These are phyloP conservation scores for Ophiostoma piceae DNA, from an alignment of 2,329 filamentous ascomycete genomes.

Conservation along the genomic window DNA sequence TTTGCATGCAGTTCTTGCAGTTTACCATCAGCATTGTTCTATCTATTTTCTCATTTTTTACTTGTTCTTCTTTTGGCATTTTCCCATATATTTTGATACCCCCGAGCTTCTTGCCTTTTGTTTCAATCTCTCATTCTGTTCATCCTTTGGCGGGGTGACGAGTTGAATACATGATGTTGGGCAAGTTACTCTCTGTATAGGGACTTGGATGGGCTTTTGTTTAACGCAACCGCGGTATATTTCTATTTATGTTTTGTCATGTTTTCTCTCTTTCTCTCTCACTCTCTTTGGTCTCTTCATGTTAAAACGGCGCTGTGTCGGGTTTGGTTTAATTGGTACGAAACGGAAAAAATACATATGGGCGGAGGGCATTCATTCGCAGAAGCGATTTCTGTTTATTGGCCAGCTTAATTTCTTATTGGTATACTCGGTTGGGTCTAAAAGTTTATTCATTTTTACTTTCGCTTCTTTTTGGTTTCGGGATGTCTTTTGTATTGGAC, in stretches of 20 bases:
- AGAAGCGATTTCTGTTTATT: background rate
- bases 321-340: background rate
- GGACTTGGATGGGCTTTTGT: conserved; percentile 9
- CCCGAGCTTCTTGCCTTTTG: conserved; percentile 2
- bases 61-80: background rate
- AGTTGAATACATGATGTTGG: background rate
- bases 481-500: background rate
- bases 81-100: conserved; percentile 16
- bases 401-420: background rate
- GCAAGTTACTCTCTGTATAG: conserved; percentile 1
- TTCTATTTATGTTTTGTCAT: background rate
- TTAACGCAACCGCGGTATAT: background rate
- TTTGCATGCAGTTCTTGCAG: background rate
- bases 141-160: background rate
- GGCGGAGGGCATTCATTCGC: conserved; percentile 16
- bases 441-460: conserved; percentile 11
- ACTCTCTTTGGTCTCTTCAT: background rate
- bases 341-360: conserved; percentile 4
- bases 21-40: background rate
- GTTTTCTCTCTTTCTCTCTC: background rate
- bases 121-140: background rate
- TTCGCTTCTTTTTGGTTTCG: background rate
- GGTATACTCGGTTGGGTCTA: background rate
- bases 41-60: background rate
- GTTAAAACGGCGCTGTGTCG: background rate